Evolutionary conservation across 768 basidiomycete genomes (phyloP).

Genomic region (Termitomyces heimii): DNA sequence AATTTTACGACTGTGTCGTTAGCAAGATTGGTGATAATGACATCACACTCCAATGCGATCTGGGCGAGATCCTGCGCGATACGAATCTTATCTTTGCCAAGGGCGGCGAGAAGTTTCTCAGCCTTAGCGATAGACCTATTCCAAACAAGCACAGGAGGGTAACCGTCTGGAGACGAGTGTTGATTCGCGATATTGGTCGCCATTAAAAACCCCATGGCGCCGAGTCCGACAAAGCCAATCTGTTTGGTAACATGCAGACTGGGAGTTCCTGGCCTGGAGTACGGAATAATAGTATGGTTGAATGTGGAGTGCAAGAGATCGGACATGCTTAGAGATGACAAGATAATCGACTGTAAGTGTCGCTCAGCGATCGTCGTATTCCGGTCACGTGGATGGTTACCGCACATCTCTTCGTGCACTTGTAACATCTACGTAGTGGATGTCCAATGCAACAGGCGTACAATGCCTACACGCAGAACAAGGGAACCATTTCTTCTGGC

Average conservation of each 20-base stretch:
- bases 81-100: slow-evolving; percentile 46
- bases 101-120: slow-evolving; percentile 47
- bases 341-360: not conserved
- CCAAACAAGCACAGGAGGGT: slow-evolving; percentile 61
- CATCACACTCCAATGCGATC: slow-evolving; percentile 60
- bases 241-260: slow-evolving; percentile 22
- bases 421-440: slow-evolving; percentile 10
- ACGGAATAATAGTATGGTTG: slow-evolving; percentile 24
- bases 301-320: slow-evolving; percentile 16
- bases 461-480: slow-evolving; percentile 46
- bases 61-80: slow-evolving; percentile 55
- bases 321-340: slow-evolving; percentile 14
- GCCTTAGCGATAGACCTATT: slow-evolving; percentile 67
- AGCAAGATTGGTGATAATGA: slow-evolving; percentile 70
- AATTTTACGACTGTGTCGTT: slow-evolving; percentile 65
- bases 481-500: slow-evolving; percentile 72
- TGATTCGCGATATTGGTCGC: slow-evolving; percentile 70
- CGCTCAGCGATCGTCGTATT: not conserved
- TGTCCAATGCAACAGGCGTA: slow-evolving; percentile 43
- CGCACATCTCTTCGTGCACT: not conserved
- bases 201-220: slow-evolving; percentile 74
- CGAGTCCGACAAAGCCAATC: slow-evolving; percentile 44
- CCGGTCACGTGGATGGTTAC: slow-evolving; percentile 9
- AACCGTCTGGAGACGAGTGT: slow-evolving; percentile 25
- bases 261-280: slow-evolving; percentile 58